These are phyloP conservation scores for Lactarius sanguifluus DNA, from an alignment of 768 basidiomycete species.

Conservation along the genomic window DNA sequence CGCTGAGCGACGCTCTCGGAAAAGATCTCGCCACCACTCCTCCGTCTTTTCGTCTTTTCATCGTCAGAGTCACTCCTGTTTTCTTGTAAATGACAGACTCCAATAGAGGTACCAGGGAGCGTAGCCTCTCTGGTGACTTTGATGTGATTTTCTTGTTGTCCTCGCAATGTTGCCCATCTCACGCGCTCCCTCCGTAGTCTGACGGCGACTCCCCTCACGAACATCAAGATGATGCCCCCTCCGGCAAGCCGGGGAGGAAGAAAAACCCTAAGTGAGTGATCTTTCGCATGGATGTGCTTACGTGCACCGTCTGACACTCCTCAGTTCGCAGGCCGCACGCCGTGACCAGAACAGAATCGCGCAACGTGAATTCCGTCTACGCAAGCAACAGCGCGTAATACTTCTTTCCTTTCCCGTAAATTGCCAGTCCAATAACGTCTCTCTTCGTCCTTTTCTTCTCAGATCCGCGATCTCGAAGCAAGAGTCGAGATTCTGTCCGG, in stretches of 20 bases:
- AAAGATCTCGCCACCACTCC: background rate
- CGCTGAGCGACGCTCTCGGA: constrained; percentile 13
- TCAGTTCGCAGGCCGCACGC: constrained; percentile 82
- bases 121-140: constrained; percentile 62
- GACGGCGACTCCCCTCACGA: constrained; percentile 55
- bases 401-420: constrained; percentile 4
- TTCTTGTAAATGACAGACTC: constrained; percentile 39
- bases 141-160: constrained; percentile 41
- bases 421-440: background rate
- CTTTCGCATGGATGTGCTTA: constrained; percentile 31
- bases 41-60: background rate
- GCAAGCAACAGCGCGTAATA: constrained; percentile 83
- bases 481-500: constrained; percentile 93
- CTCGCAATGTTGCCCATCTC: constrained; percentile 18
- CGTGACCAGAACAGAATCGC: constrained; percentile 91
- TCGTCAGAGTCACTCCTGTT: background rate
- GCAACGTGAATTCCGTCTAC: constrained; percentile 86
- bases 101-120: constrained; percentile 54
- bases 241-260: constrained; percentile 72
- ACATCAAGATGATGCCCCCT: constrained; percentile 28
- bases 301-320: constrained; percentile 30
- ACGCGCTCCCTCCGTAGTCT: constrained; percentile 50
- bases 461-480: constrained; percentile 96
- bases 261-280: constrained; percentile 80
- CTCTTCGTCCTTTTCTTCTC: background rate